Base-by-base conservation (phyloP, 257 asterid genomes). In the Oldenlandia corymbosa region DNA sequence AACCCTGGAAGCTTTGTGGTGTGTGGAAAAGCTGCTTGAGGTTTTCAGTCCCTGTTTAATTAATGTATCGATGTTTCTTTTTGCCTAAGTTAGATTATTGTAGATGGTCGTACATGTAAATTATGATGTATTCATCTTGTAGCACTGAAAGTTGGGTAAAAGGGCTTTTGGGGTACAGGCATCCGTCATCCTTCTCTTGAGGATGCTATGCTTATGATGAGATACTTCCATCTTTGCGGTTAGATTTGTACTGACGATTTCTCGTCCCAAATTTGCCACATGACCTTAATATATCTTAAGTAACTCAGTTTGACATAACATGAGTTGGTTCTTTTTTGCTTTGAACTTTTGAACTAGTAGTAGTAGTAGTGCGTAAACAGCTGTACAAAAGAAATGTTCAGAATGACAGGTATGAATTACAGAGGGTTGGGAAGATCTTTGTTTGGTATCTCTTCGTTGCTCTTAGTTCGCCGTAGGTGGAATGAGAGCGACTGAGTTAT, bases 1-100 rank as follows among this genome's bases (percentile, higher is more conserved):
- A 90, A 93, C 71, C 96, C 95, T 1, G 96, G 96, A 64, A 87
- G 97, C 78, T 93, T 90, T 64, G 99, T 75, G 26, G 91, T 87
- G 57, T 75, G 89, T 64, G 89, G 84, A 73, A 88, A 85, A 77
- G 77, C 68, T 74, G 76, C 83, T 24, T 85, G 67, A 80, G 65
- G 52, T 18, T 73, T 53, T 74, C 21, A 31, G 18, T 52, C 10
- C 47, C 63, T 62, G 18, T 66, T 28, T 45, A 13, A 51, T 67
- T 30, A 54, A 0, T 31, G 9, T 54, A 45, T 21, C 21, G 54
- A 49, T 20, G 2, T 20, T 27, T 21, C 27, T 28, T 67, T 8
- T 42, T 45, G 65, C 21, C 64, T 18, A 39, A 24, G 30, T 16
- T 28, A 34, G 57, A 34, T 34, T 34, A 34, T n/a, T 9, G 39